A percentile compares a stretch with the other conserved stretches of the same genome.
These are phyloP conservation scores for Phytophthora ohioensis DNA, from an alignment of 352 stramenopile species.

Conservation along the genomic window DNA sequence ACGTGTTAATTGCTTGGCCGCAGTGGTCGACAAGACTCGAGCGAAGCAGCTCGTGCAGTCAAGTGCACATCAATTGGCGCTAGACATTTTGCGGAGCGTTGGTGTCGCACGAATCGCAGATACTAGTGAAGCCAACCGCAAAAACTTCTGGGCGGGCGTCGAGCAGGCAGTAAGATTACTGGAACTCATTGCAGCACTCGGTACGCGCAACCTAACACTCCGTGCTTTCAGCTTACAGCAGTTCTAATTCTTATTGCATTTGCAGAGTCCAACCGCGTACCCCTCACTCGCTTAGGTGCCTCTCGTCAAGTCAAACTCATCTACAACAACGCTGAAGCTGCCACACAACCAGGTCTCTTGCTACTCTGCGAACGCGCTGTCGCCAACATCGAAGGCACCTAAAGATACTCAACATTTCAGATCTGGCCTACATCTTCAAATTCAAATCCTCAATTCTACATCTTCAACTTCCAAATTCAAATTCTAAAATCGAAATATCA, in stretches of 20 bases:
- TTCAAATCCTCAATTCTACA: too few species aligned
- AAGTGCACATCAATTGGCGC: constrained; percentile 57
- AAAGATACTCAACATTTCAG: constrained; percentile 6
- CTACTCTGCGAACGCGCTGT: constrained; percentile 64
- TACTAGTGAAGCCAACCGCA: constrained; percentile 10
- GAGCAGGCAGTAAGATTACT: constrained; percentile 66
- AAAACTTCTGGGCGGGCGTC: constrained; percentile 30
- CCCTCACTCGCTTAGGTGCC: constrained; percentile 62
- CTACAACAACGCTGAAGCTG: constrained; percentile 56
- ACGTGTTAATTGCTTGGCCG: background rate
- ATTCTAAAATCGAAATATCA: constrained; percentile 8
- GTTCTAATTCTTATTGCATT: background rate
- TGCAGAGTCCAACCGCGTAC: constrained; percentile 59
- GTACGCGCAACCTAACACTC: constrained; percentile 26
- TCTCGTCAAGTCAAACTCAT: constrained; percentile 64
- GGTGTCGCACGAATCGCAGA: constrained; percentile 17
- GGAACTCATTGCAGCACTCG: constrained; percentile 55
- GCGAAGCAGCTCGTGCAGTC: constrained; percentile 50
- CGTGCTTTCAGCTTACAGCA: background rate
- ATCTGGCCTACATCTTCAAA: too few species aligned
- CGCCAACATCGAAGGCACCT: constrained; percentile 68
- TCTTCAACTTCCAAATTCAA: constrained; percentile 5
- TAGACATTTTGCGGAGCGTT: constrained; percentile 49
- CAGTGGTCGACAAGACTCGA: constrained; percentile 38
- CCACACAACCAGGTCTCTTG: constrained; percentile 45